Evolutionary conservation across 768 basidiomycete species (phyloP).

Genomic region (Boletus vermiculosoides): DNA sequence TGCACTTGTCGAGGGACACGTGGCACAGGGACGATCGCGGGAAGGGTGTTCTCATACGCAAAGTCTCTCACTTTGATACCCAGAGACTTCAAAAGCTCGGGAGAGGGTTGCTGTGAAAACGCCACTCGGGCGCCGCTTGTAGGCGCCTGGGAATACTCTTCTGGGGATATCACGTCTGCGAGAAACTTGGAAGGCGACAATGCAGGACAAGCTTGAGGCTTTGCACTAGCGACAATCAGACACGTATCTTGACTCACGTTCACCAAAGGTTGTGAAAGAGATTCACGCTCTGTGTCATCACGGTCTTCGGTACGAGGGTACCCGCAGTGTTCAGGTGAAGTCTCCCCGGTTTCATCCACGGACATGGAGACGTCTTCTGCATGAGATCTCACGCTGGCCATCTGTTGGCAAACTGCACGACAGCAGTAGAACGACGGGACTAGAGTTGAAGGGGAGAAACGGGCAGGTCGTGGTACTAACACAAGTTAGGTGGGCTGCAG

Average conservation of each 20-base stretch:
- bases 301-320: slow-evolving; percentile 1
- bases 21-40: slow-evolving; percentile 54
- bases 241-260: slow-evolving; percentile 39
- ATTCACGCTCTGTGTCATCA: slow-evolving; percentile 20
- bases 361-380: slow-evolving; percentile 7
- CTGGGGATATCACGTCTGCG: slow-evolving; percentile 4
- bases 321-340: neutral
- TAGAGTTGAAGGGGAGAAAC: slow-evolving; percentile 3
- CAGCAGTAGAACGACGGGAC: neutral
- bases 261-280: slow-evolving; percentile 23
- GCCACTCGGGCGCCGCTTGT: slow-evolving; percentile 1
- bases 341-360: neutral
- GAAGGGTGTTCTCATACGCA: slow-evolving; percentile 65
- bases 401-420: slow-evolving; percentile 8
- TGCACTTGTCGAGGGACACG: slow-evolving; percentile 49
- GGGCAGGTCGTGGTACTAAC: slow-evolving; percentile 28
- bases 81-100: slow-evolving; percentile 27
- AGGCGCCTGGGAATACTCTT: slow-evolving; percentile 22
- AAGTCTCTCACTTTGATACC: slow-evolving; percentile 56
- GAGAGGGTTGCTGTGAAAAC: slow-evolving; percentile 37
- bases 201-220: slow-evolving; percentile 34
- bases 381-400: slow-evolving; percentile 14
- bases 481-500: slow-evolving; percentile 15
- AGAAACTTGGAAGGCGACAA: slow-evolving; percentile 23
- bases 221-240: slow-evolving; percentile 26